Evolutionary conservation across 225 moss, liverwort and hornwort genomes (phyloP), one percentile per base, ranked within the genome.

Genomic region (Lunularia cruciata): DNA sequence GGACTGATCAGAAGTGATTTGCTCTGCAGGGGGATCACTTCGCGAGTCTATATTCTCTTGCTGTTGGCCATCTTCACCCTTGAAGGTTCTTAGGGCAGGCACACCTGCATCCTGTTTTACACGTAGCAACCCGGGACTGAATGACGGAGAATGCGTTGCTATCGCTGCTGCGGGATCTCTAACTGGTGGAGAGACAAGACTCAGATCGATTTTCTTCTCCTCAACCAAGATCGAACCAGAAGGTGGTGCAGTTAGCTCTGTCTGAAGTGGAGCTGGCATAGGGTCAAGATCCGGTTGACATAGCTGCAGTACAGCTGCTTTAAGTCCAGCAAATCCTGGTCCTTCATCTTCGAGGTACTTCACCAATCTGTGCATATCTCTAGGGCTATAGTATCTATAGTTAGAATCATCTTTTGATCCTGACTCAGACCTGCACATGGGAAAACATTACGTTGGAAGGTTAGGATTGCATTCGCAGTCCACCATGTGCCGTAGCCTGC

Each of bases 361-460:
- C 49, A 73, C 3, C 26, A 81, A 57, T 30, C 33, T 45, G 4
- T 35, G 67, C 23, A 75, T 34, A 65, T 82, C 78, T 4, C 67
- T 46, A 15, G 67, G 67, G 46, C 74, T 69, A 62, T 78, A 82
- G 22, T 72, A 78, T 10, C 72, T 74, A 58, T 49, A 47, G 5
- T 32, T 26, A 11, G 43, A 54, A 8, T 72, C 39, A 14, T 43
- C 47, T 3, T 62, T 52, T 16, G 66, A 12, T 6, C 70, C 58
- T 30, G 46, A 14, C 68, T 73, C 70, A 34, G 81, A 81, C 60
- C 81, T 81, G 69, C 57, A 67, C 16, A 36, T 35, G 53, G 61
- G 12, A 47, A 57, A 34, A 13, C 37, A 35, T n/a, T n/a, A n/a
- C n/a, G n/a, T n/a, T n/a, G n/a, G n/a, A n/a, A n/a, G n/a, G n/a